A percentile compares a stretch with the other conserved stretches of the same genome.
Evolutionary conservation across 495 filamentous ascomycete species (phyloP).

Genomic region (Terfezia claveryi): DNA sequence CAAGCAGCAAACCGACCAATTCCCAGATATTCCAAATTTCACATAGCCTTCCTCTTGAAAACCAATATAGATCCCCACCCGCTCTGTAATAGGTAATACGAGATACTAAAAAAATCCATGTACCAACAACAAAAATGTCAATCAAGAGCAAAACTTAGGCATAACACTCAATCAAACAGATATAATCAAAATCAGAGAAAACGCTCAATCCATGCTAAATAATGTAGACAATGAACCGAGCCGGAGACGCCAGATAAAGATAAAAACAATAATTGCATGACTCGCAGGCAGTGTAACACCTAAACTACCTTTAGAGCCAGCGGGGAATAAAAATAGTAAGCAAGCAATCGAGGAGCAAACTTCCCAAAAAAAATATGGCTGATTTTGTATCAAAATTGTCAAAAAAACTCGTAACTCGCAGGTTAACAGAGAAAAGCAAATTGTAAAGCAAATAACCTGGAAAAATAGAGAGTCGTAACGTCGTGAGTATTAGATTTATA

Average conservation of each 20-base stretch:
- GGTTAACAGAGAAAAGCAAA: background rate
- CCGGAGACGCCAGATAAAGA: constrained; percentile 14
- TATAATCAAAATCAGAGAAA: constrained; percentile 4
- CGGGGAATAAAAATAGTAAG: constrained; percentile 7
- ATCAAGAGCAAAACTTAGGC: background rate
- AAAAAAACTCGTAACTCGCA: constrained; percentile 11
- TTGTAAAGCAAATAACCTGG: constrained; percentile 1
- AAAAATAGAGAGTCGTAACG: background rate
- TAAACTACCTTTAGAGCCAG: background rate
- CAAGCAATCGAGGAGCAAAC: constrained; percentile 6
- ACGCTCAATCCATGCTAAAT: constrained; percentile 20
- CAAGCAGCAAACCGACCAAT: constrained; percentile 1
- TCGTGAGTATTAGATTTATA: background rate
- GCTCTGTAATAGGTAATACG: background rate
- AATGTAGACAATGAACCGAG: constrained; percentile 18
- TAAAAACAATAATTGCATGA: background rate
- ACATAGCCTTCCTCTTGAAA: no score
- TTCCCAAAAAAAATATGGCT: background rate
- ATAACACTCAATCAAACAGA: constrained; percentile 1
- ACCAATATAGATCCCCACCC: background rate
- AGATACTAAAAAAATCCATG: no score
- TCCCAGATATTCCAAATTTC: background rate
- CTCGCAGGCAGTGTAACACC: background rate
- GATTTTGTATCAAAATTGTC: no score
- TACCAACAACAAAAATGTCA: no score